A percentile compares a stretch with the other conserved stretches of the same genome.
Evolutionary conservation across 495 filamentous ascomycete species (phyloP).

Genomic region (Aspergillus heteromorphus): DNA sequence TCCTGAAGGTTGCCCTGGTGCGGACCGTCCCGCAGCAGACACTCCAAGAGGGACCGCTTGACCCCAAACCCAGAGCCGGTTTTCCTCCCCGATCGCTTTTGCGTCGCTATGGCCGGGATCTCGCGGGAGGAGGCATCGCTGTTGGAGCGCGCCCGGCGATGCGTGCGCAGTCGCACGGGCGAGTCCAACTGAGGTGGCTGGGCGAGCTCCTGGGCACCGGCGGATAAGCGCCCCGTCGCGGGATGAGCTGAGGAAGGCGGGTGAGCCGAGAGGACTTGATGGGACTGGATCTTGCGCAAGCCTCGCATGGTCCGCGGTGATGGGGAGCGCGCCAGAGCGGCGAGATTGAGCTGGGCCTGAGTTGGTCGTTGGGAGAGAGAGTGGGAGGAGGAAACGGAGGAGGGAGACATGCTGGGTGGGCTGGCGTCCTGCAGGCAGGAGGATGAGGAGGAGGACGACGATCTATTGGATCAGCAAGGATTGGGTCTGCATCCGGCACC

Average conservation of each 20-base stretch:
- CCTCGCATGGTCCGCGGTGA: constrained; percentile 45
- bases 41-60: constrained; percentile 57
- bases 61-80: constrained; percentile 52
- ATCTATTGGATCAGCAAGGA: constrained; percentile 2
- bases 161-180: constrained; percentile 30
- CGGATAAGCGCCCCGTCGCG: constrained; percentile 23
- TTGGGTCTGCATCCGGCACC: neutral
- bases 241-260: constrained; percentile 32
- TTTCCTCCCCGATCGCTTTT: constrained; percentile 48
- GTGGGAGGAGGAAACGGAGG: neutral
- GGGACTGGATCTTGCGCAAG: constrained; percentile 50
- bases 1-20: constrained; percentile 59
- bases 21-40: constrained; percentile 65
- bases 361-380: constrained; percentile 8
- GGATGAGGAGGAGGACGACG: neutral
- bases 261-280: constrained; percentile 43
- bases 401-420: neutral
- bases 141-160: constrained; percentile 64
- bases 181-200: constrained; percentile 16
- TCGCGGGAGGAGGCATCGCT: constrained; percentile 56
- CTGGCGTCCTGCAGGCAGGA: neutral
- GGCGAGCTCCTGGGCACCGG: constrained; percentile 17
- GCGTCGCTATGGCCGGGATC: constrained; percentile 32
- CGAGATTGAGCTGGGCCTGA: constrained; percentile 23
- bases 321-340: constrained; percentile 32